These are phyloP conservation scores for Solanum habrochaites DNA, from an alignment of 257 asterid genomes.

Conservation along the genomic window DNA sequence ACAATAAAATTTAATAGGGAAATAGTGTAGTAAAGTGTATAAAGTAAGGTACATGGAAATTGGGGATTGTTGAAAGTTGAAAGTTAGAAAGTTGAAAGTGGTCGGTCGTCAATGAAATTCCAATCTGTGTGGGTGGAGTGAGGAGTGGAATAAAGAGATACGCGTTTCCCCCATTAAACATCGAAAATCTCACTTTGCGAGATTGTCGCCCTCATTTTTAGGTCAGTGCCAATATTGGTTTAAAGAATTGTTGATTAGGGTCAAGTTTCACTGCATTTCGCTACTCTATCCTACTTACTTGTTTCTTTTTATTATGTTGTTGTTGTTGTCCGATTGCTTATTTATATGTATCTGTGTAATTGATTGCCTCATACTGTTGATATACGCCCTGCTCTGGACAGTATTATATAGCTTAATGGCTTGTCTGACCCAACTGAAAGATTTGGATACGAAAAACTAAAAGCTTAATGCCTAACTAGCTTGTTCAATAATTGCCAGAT, in stretches of 20 bases:
- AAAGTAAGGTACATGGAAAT: background rate
- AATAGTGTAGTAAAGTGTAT: background rate
- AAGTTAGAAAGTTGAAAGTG: background rate
- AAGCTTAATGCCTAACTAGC: background rate
- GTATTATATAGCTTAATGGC: background rate
- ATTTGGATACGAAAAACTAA: background rate
- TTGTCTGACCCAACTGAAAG: background rate
- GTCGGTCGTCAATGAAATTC: background rate
- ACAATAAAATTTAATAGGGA: background rate
- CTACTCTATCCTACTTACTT: background rate
- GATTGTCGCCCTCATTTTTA: background rate
- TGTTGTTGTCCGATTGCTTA: background rate
- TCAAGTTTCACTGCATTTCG: background rate
- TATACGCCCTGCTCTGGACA: background rate
- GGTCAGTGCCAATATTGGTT: background rate
- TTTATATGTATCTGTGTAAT: background rate
- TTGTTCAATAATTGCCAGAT: background rate
- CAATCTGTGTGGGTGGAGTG: background rate
- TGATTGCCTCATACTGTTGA: background rate
- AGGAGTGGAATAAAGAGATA: background rate
- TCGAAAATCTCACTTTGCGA: background rate
- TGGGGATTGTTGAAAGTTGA: background rate
- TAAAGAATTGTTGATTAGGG: background rate
- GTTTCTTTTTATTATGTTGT: background rate
- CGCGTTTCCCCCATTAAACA: background rate